Base-by-base conservation (phyloP, 371 early-diverging fungal species). In the Mortierella sp. region DNA sequence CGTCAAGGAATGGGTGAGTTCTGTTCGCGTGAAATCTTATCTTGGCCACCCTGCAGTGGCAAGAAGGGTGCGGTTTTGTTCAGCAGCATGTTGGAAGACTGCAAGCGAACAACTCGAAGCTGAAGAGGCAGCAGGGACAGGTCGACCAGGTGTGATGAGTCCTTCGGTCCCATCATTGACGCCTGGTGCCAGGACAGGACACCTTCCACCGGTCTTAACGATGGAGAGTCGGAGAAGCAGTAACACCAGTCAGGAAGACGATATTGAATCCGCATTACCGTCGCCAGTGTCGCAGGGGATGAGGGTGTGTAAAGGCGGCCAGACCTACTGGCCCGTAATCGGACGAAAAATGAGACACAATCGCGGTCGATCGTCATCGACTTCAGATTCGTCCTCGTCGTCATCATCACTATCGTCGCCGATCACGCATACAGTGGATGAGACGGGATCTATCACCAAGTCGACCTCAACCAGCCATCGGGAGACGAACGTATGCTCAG, bases 1-100 rank as follows among this genome's bases (percentile, higher is more conserved):
- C 70, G 83, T 87, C 44, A 82, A 85, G 23, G 89, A 89, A 64
- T 87, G 88, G 88, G 79, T 89, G 4, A 83, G 86, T 2, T 86
- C 87, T 31, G 85, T 88, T 3, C 83, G 86, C 15, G 84, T 88
- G 56, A 86, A 86, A 67, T 81, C 85, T 32, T 88, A 83, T 64
- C 76, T 79, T 21, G 88, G 88, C 0, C 87, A 88, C 66, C 88
- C 88, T 12, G 85, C 86, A 0, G 87, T 88, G 1, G 88, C 86
- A 1, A 79, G 85, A 44, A 80, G 87, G 31, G 85, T 88, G 0
- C 68, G 88, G 15, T 88, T 85, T 64, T 88, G 88, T 31, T 86
- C 87, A 0, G 75, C 79, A 0, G 26, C 67, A 4, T 88, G 88
- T 43, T 88, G 86, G 85, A 61, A 56, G 56, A 23, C 52, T n/a